These are phyloP conservation scores for Albifimbria verrucaria DNA, from an alignment of 2,329 filamentous ascomycete genomes.

Conservation along the genomic window DNA sequence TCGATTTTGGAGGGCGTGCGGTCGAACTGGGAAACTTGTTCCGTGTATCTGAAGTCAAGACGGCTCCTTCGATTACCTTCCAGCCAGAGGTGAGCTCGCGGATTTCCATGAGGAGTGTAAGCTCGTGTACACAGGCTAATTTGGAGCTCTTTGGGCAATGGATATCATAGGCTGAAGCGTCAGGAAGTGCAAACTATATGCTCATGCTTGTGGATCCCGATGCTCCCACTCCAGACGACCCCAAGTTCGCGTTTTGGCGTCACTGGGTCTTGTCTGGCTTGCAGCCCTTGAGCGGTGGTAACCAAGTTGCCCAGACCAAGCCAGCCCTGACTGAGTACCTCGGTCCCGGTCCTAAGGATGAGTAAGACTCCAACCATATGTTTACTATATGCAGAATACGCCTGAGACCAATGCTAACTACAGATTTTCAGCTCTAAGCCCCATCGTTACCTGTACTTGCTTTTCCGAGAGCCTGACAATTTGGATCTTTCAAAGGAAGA, in stretches of 20 bases:
- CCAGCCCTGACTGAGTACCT: conserved; percentile 38
- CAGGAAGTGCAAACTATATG: conserved; percentile 34
- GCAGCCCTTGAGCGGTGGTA: conserved; percentile 22
- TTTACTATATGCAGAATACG: too few species aligned
- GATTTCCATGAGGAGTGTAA: background rate
- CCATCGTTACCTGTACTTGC: conserved; percentile 44
- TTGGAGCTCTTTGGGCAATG: too few species aligned
- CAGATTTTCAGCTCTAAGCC: conserved; percentile 36
- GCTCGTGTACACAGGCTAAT: background rate
- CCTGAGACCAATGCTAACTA: background rate
- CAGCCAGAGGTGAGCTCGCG: conserved; percentile 24
- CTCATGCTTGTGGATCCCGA: conserved; percentile 52
- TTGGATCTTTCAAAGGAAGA: conserved; percentile 34
- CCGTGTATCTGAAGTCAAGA: conserved; percentile 33
- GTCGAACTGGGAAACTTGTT: conserved; percentile 36
- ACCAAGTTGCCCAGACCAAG: conserved; percentile 23
- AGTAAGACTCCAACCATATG: too few species aligned
- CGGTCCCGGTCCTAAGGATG: conserved; percentile 42
- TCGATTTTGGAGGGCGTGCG: conserved; percentile 31
- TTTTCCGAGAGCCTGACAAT: conserved; percentile 37
- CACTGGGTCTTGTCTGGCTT: conserved; percentile 48
- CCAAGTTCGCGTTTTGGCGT: conserved; percentile 53
- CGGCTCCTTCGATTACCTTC: conserved; percentile 33
- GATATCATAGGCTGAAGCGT: conserved; percentile 16
- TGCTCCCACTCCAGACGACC: conserved; percentile 52